These are phyloP conservation scores for Tricholoma sp. DNA, from an alignment of 768 basidiomycete genomes.

Conservation along the genomic window DNA sequence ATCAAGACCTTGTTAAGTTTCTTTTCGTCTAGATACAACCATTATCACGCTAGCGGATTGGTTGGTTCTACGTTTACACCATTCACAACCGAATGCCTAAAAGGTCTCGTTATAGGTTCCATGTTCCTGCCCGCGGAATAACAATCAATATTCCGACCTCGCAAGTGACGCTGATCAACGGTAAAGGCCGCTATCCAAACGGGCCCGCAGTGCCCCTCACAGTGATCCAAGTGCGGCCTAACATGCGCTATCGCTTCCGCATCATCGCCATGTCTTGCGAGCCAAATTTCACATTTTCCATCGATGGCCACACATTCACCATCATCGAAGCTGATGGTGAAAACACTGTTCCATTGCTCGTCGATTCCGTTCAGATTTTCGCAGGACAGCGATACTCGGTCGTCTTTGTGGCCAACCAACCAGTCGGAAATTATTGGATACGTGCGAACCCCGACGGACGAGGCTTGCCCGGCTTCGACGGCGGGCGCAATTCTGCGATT, in stretches of 20 bases:
- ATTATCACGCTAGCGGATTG: not conserved
- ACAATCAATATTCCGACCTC: not conserved
- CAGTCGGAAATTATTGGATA: conserved; percentile 48
- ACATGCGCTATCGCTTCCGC: conserved; percentile 31
- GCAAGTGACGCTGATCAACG: conserved; percentile 28
- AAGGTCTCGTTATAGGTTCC: not conserved
- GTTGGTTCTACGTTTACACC: not conserved
- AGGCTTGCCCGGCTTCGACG: conserved; percentile 20
- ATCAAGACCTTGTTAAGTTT: not conserved
- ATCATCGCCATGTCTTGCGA: conserved; percentile 30
- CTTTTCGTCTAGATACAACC: not conserved
- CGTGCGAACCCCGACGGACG: conserved; percentile 24
- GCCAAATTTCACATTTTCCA: conserved; percentile 35
- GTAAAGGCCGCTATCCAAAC: conserved; percentile 30
- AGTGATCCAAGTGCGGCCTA: conserved; percentile 28
- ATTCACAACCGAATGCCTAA: no score
- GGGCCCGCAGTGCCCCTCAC: conserved; percentile 20
- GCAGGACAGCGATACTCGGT: conserved; percentile 24
- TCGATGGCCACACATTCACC: conserved; percentile 38
- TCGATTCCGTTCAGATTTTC: conserved; percentile 27
- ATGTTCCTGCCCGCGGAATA: not conserved
- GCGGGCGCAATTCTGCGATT: conserved; percentile 43
- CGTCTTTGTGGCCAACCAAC: conserved; percentile 39
- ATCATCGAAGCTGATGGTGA: conserved; percentile 47
- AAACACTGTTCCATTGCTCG: conserved; percentile 35